A percentile compares a stretch with the other conserved stretches of the same genome.
phyloP scores from a whole-genome alignment of 225 moss, liverwort and hornwort species.

The Climacium dendroides region DNA sequence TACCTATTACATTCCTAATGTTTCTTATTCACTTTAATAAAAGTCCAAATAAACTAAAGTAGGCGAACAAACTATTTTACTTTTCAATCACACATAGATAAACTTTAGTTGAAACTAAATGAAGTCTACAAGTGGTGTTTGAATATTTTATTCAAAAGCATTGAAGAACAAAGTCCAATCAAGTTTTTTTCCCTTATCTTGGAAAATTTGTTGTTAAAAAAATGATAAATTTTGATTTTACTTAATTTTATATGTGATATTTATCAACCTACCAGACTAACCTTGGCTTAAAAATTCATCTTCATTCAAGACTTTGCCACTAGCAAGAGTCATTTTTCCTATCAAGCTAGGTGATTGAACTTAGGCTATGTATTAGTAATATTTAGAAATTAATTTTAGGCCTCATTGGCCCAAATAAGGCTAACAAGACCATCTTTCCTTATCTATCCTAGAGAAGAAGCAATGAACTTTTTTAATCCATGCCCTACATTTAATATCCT shows the following conservation, averaged over 20 bases:
- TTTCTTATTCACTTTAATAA: background rate
- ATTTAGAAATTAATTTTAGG: background rate
- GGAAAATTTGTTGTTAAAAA: accelerated
- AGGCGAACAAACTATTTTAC: background rate
- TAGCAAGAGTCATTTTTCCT: background rate
- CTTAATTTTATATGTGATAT: background rate
- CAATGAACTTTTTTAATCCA: background rate
- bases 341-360: background rate
- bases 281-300: accelerated
- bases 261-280: background rate
- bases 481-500: background rate
- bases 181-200: accelerated
- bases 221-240: background rate
- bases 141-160: background rate
- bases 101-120: background rate
- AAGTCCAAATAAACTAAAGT: background rate
- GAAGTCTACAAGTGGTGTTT: background rate
- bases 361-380: background rate
- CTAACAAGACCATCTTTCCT: background rate
- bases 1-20: no score
- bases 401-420: background rate
- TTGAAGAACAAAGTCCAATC: background rate
- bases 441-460: background rate
- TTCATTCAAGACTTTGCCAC: background rate
- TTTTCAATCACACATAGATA: background rate